Conservation (phyloP, 768 basidiomycete genomes). For the Sporobolomyces phaffii region DNA sequence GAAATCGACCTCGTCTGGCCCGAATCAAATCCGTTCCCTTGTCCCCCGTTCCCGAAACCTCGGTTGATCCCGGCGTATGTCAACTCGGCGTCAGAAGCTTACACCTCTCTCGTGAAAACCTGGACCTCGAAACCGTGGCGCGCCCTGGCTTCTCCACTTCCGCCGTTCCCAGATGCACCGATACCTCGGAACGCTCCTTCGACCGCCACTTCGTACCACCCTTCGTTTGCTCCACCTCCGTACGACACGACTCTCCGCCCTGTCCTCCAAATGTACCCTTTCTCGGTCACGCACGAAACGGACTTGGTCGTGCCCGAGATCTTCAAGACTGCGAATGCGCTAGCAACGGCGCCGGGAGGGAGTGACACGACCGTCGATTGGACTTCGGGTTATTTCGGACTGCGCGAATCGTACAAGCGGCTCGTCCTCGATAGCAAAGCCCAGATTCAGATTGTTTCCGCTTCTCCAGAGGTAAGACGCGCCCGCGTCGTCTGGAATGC, state of each 20-base stretch:
- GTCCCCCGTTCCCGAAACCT: slow-evolving; percentile 2
- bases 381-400: slow-evolving; percentile 91
- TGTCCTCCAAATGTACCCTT: slow-evolving; percentile 41
- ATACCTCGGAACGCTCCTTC: background rate
- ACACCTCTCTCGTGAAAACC: background rate
- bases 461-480: slow-evolving; percentile 68
- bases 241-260: slow-evolving; percentile 51
- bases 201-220: background rate
- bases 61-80: background rate
- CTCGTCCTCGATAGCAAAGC: slow-evolving; percentile 56
- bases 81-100: background rate
- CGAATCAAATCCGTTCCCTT: background rate
- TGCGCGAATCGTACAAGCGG: slow-evolving; percentile 72
- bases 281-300: slow-evolving; percentile 39
- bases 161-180: slow-evolving; percentile 1
- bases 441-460: slow-evolving; percentile 66
- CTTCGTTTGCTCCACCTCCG: slow-evolving; percentile 54
- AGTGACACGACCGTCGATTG: slow-evolving; percentile 56
- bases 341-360: slow-evolving; percentile 38
- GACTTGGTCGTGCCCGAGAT: slow-evolving; percentile 44
- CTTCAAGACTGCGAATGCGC: slow-evolving; percentile 43
- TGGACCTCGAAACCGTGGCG: background rate
- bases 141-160: background rate
- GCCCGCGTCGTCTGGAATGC: too few relatives aligned
- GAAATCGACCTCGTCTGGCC: slow-evolving; percentile 26